These are phyloP conservation scores for Sphagnum fallax DNA, from an alignment of 228 moss, liverwort and hornwort genomes.

Conservation along the genomic window DNA sequence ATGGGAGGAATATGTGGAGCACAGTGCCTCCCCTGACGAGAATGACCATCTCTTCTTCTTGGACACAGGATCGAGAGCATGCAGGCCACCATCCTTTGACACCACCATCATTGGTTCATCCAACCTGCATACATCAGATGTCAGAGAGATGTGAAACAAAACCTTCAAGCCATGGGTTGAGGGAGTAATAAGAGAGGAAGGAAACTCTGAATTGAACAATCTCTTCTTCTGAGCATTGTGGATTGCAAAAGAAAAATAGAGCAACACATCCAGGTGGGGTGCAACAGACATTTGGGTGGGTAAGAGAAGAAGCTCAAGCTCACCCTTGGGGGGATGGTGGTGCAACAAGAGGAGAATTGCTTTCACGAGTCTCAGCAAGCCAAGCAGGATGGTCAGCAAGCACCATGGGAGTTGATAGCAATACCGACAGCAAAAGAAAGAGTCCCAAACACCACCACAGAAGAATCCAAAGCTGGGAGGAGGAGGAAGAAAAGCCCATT, in stretches of 20 bases:
- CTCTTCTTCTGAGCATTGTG: not conserved
- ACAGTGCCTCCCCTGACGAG: constrained; percentile 34
- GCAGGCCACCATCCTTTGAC: constrained; percentile 33
- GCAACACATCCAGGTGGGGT: not conserved
- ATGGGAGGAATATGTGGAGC: constrained; percentile 13
- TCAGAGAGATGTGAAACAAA: not conserved
- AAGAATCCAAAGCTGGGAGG: too few relatives aligned
- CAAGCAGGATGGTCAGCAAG: constrained; percentile 15
- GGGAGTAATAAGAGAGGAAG: not conserved
- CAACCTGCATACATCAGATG: constrained; percentile 6
- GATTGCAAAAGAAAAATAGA: not conserved
- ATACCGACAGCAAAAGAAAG: constrained; percentile 20
- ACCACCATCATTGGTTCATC: constrained; percentile 46
- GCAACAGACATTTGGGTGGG: not conserved
- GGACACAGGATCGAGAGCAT: constrained; percentile 38
- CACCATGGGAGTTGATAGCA: constrained; percentile 8
- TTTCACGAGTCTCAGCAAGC: constrained; percentile 21
- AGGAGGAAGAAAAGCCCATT: too few relatives aligned
- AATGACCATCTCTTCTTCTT: constrained; percentile 36
- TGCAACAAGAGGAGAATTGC: constrained; percentile 21
- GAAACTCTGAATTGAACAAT: not conserved
- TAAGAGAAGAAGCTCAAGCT: not conserved
- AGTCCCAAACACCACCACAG: constrained; percentile 12
- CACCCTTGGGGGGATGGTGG: constrained; percentile 14
- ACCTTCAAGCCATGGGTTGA: not conserved